Evolutionary conservation across 805 yeast genomes (phyloP).

Genomic region (Nakazawaea wickerhamii): DNA sequence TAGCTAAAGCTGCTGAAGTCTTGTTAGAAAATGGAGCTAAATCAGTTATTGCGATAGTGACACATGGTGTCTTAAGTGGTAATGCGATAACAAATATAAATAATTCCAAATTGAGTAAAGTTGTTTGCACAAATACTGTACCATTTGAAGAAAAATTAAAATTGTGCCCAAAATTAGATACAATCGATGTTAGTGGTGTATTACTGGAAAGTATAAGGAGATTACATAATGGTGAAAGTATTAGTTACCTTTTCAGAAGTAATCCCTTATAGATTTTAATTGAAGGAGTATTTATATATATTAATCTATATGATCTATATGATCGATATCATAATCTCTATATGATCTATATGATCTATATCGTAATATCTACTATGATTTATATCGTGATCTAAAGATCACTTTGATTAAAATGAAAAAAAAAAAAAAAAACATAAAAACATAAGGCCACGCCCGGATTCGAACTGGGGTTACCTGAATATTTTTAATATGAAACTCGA

Average conservation of each 20-base stretch:
- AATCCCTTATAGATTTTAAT: conserved; percentile 37
- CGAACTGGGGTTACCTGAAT: conserved; percentile 15
- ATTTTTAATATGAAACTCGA: not conserved
- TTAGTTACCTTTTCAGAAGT: conserved; percentile 70
- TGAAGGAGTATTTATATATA: not conserved
- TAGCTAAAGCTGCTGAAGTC: conserved; percentile 77
- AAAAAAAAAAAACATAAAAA: conserved; percentile 3
- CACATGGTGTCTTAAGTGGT: conserved; percentile 76
- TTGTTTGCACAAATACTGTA: conserved; percentile 77
- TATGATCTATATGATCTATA: no score
- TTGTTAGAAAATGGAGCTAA: conserved; percentile 63
- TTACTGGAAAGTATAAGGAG: conserved; percentile 81
- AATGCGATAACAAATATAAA: conserved; percentile 69
- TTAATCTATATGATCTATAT: no score
- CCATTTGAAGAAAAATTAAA: conserved; percentile 64
- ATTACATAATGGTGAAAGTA: conserved; percentile 83
- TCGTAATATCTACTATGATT: no score
- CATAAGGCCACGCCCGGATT: conserved; percentile 14
- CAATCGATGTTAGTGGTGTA: conserved; percentile 67
- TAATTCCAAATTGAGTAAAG: conserved; percentile 58
- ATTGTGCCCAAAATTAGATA: conserved; percentile 56
- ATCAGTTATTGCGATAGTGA: conserved; percentile 74
- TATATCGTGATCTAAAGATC: not conserved
- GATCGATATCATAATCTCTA: no score
- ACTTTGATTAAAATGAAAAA: no score